Conservation (phyloP, 1,284 basidiomycete genomes). For the Stygiomarasmius scandens region DNA sequence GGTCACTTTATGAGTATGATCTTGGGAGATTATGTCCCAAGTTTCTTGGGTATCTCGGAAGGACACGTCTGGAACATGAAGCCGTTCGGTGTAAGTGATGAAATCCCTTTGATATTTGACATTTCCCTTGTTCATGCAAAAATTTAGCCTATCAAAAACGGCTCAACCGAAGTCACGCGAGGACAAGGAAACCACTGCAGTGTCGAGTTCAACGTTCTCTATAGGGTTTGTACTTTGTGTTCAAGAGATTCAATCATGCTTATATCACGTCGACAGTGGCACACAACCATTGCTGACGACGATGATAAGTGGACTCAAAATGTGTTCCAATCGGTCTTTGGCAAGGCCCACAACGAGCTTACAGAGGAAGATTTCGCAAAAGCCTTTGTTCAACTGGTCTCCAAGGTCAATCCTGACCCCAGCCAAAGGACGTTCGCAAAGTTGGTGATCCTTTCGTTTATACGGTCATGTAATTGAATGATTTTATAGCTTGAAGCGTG, state of each 20-base stretch:
- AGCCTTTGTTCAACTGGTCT: conserved; percentile 23
- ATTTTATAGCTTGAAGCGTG: conserved; percentile 27
- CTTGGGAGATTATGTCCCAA: conserved; percentile 49
- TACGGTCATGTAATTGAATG: background rate
- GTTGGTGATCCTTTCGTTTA: conserved; percentile 23
- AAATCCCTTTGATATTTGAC: background rate
- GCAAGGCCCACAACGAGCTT: conserved; percentile 34
- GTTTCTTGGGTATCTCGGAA: conserved; percentile 49
- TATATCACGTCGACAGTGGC: conserved; percentile 32
- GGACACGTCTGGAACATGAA: conserved; percentile 47
- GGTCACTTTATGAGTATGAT: conserved; percentile 47
- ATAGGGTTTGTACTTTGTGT: conserved; percentile 36
- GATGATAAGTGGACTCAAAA: conserved; percentile 48
- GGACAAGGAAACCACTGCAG: conserved; percentile 52
- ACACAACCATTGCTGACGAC: conserved; percentile 34
- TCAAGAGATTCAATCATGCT: conserved; percentile 7
- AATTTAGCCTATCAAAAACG: conserved; percentile 35
- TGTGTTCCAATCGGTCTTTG: conserved; percentile 36
- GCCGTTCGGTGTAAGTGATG: conserved; percentile 37
- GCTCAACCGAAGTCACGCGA: conserved; percentile 33
- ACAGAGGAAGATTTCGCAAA: conserved; percentile 29
- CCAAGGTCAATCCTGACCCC: conserved; percentile 28
- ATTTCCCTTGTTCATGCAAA: background rate
- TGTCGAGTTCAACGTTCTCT: conserved; percentile 58
- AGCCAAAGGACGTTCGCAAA: conserved; percentile 37